Conservation (phyloP, 1,284 basidiomycete species). For the Schizophyllum commune region DNA sequence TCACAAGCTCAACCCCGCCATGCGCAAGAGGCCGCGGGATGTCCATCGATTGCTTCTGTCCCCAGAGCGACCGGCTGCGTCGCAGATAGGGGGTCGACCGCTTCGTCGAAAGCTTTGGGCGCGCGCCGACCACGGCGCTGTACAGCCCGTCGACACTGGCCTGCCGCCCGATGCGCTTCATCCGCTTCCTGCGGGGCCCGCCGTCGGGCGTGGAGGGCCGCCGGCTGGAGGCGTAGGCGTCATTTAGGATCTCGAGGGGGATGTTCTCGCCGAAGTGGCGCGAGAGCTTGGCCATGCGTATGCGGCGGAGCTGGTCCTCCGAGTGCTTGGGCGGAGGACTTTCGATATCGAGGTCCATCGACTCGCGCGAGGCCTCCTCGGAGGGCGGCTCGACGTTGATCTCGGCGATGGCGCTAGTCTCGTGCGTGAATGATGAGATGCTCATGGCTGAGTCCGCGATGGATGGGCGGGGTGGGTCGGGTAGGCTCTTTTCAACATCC, state of each 20-base stretch:
- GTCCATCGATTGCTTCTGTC: constrained; percentile 1
- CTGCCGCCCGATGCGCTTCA: background rate
- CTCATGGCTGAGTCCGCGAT: background rate
- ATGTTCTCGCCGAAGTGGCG: constrained; percentile 32
- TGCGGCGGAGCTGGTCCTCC: constrained; percentile 19
- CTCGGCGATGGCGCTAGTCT: background rate
- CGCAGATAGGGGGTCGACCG: constrained; percentile 4
- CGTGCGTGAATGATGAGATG: background rate
- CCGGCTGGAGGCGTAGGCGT: background rate
- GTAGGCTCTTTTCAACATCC: background rate
- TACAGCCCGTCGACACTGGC: background rate
- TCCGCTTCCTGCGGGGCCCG: no score
- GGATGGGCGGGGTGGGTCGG: background rate
- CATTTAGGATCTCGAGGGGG: constrained; percentile 26
- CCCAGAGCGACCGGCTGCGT: constrained; percentile 15
- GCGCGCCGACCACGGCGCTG: background rate
- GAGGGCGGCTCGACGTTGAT: background rate
- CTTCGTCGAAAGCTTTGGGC: constrained; percentile 4
- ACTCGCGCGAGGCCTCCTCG: background rate
- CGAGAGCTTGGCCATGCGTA: constrained; percentile 31
- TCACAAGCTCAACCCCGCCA: constrained; percentile 1
- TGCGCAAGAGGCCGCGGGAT: background rate
- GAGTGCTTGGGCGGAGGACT: background rate
- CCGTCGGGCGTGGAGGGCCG: background rate
- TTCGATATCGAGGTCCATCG: background rate